phyloP scores from a whole-genome alignment of 176 grass and related monocot species.

The Musa itinerans region DNA sequence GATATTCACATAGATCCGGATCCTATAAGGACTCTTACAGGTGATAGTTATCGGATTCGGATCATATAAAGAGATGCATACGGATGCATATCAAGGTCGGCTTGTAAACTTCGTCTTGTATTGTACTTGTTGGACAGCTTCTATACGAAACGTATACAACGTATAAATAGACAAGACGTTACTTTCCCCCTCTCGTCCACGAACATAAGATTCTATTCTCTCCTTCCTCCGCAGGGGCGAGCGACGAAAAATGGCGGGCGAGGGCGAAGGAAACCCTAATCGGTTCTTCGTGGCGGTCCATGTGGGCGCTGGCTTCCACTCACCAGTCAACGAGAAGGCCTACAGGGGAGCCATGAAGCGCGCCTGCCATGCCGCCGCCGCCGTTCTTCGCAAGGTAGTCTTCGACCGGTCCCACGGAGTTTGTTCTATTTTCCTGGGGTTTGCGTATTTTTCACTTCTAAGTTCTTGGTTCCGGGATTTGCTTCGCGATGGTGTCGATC shows the following conservation, averaged over 20 bases:
- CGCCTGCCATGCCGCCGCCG: slow-evolving; percentile 61
- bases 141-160: too few relatives aligned
- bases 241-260: slow-evolving; percentile 3
- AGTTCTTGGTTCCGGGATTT: background rate
- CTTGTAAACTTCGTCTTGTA: too few relatives aligned
- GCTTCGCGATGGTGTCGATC: background rate
- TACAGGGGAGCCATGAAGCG: slow-evolving; percentile 67
- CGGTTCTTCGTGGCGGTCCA: slow-evolving; percentile 74
- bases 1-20: too few relatives aligned
- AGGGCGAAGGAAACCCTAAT: slow-evolving; percentile 12
- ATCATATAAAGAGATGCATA: too few relatives aligned
- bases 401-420: background rate
- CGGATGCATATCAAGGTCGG: too few relatives aligned
- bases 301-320: slow-evolving; percentile 79
- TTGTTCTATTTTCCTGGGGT: background rate
- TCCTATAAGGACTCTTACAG: too few relatives aligned
- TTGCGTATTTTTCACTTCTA: background rate
- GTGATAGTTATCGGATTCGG: too few relatives aligned
- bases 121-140: too few relatives aligned
- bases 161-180: too few relatives aligned
- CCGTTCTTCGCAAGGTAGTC: slow-evolving; percentile 45
- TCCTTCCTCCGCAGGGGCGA: background rate
- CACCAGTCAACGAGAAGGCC: slow-evolving; percentile 61
- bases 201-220: background rate
- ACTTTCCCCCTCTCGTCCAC: background rate